phyloP scores from a whole-genome alignment of 202 grass and related monocot genomes.

The Tripidium arundinaceum region DNA sequence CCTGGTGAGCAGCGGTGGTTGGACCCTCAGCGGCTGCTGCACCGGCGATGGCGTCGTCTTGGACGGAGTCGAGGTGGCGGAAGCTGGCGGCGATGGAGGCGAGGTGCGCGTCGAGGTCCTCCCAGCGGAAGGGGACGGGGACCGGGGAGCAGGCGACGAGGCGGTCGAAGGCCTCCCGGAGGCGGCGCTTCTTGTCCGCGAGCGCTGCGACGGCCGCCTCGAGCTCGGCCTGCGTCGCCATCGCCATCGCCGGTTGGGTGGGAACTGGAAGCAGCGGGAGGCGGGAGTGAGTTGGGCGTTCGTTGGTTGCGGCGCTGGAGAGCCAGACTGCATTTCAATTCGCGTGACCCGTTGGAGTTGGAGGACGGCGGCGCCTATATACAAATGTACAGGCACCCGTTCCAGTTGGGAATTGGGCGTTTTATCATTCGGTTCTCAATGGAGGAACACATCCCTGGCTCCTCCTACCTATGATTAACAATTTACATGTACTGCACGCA shows the following conservation, averaged over 20 bases:
- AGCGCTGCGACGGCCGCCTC: constrained; percentile 31
- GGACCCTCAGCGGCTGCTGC: neutral
- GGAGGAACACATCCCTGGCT: too few species aligned
- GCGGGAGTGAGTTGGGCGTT: neutral
- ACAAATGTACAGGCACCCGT: too few species aligned
- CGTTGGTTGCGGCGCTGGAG: neutral
- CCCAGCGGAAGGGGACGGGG: constrained; percentile 39
- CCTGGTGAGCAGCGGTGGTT: neutral
- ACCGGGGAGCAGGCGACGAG: constrained; percentile 24
- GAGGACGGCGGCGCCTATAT: too few species aligned
- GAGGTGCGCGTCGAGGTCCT: constrained; percentile 39
- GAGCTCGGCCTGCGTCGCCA: constrained; percentile 13
- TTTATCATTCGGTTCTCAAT: too few species aligned
- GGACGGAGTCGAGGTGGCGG: neutral
- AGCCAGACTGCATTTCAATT: neutral
- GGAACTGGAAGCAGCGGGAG: neutral
- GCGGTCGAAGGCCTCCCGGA: constrained; percentile 30
- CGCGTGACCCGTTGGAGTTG: too few species aligned
- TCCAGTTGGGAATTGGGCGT: neutral
- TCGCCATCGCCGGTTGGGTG: neutral
- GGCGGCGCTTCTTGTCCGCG: constrained; percentile 13
- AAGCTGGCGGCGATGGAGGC: constrained; percentile 13
- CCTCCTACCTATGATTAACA: too few species aligned
- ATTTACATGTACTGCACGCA: too few species aligned
- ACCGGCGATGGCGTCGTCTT: too few species aligned